Percentiles rank a stretch among this genome's conserved stretches.
Conservation (phyloP, 2,329 filamentous ascomycete genomes). For the Domatiomyces globalis region DNA sequence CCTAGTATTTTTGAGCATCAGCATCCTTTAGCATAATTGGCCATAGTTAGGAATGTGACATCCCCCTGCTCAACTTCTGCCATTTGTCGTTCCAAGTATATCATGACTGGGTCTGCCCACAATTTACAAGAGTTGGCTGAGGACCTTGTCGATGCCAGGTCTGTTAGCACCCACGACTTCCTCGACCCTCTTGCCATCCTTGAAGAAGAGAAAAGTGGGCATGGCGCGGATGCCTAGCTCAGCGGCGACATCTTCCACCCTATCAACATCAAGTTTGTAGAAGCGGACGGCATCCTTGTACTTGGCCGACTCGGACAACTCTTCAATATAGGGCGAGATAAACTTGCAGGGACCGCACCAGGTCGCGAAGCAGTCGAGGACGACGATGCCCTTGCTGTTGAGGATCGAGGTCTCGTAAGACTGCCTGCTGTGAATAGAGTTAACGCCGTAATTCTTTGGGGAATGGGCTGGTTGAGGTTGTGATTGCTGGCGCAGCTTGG, state of each 20-base stretch:
- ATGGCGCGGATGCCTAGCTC: slow-evolving; percentile 76
- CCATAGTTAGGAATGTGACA: too few relatives aligned
- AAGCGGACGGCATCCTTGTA: slow-evolving; percentile 52
- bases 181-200: slow-evolving; percentile 56
- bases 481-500: slow-evolving; percentile 16
- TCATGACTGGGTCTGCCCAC: too few relatives aligned
- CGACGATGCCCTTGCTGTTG: slow-evolving; percentile 44
- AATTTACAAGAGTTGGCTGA: background rate
- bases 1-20: too few relatives aligned
- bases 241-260: slow-evolving; percentile 58
- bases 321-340: slow-evolving; percentile 57
- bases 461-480: slow-evolving; percentile 2
- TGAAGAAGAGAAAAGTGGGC: slow-evolving; percentile 82
- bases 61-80: too few relatives aligned
- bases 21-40: too few relatives aligned
- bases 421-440: slow-evolving; percentile 35
- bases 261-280: slow-evolving; percentile 83
- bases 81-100: too few relatives aligned
- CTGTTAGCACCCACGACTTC: slow-evolving; percentile 74
- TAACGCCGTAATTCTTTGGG: slow-evolving; percentile 18
- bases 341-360: slow-evolving; percentile 96
- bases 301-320: slow-evolving; percentile 43
- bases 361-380: slow-evolving; percentile 75
- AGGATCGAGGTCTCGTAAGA: slow-evolving; percentile 45
- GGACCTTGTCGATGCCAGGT: slow-evolving; percentile 35